Evolutionary conservation across 2,329 filamentous ascomycete genomes (phyloP).

Genomic region (Cryoendolithus antarcticus): DNA sequence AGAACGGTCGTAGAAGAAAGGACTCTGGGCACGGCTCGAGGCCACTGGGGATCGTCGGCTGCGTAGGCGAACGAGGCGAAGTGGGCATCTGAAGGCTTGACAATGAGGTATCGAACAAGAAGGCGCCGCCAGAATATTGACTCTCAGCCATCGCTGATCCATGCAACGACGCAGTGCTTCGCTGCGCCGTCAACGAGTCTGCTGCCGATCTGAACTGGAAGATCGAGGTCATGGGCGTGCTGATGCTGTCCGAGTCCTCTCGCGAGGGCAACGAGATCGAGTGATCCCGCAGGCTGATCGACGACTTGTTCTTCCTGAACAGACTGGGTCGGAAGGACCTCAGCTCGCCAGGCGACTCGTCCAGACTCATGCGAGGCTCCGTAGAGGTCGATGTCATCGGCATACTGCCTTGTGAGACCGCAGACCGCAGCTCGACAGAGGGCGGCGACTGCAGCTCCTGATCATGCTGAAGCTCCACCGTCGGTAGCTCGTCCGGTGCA

Average conservation of each 20-base stretch:
- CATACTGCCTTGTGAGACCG: constrained; percentile 6
- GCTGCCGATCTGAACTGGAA: too few relatives aligned
- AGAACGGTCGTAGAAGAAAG: constrained; percentile 83
- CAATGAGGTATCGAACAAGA: constrained; percentile 59
- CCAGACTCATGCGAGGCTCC: constrained; percentile 11
- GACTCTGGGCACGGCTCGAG: constrained; percentile 88
- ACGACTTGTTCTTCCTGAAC: constrained; percentile 39
- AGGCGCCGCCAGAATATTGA: constrained; percentile 53
- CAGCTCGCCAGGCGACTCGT: constrained; percentile 15
- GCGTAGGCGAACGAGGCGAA: constrained; percentile 22
- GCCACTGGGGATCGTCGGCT: constrained; percentile 53
- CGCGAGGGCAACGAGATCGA: constrained; percentile 56
- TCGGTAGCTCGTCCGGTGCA: constrained; percentile 9
- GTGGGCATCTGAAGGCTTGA: constrained; percentile 12
- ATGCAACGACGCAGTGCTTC: constrained; percentile 39
- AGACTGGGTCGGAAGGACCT: constrained; percentile 14
- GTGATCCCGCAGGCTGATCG: constrained; percentile 54
- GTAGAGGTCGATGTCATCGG: constrained; percentile 9
- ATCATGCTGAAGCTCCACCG: constrained; percentile 16
- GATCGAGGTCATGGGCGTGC: constrained; percentile 55
- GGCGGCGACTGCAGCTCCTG: constrained; percentile 19
- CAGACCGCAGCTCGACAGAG: constrained; percentile 16
- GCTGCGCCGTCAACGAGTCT: constrained; percentile 19
- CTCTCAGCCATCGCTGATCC: constrained; percentile 30
- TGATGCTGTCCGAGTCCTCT: constrained; percentile 53